phyloP scores from a whole-genome alignment of 1,139 yeast genomes.

The Taphrina populina region DNA sequence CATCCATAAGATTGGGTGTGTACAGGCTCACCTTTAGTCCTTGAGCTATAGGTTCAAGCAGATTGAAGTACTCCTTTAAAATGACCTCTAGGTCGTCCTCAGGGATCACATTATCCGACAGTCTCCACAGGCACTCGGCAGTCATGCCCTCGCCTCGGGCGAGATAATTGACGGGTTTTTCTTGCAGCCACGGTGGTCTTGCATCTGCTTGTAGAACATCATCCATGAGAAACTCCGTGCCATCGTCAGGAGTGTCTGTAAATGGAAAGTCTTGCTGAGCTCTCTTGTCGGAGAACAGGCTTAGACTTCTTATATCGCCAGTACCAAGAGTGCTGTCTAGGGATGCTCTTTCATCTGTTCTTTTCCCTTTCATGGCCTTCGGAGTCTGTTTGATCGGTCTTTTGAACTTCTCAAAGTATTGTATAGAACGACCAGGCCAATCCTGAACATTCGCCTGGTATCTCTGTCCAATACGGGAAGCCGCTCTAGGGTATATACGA shows the following conservation, averaged over 20 bases:
- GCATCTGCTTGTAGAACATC: slow-evolving; percentile 5
- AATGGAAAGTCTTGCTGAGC: not conserved
- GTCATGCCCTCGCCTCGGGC: slow-evolving; percentile 84
- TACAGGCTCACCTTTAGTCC: slow-evolving; percentile 52
- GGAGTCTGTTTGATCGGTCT: slow-evolving; percentile 38
- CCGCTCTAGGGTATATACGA: slow-evolving; percentile 78
- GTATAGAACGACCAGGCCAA: slow-evolving; percentile 64
- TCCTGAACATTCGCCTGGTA: slow-evolving; percentile 73
- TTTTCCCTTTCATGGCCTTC: slow-evolving; percentile 38
- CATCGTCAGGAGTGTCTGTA: not conserved
- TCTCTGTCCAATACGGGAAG: slow-evolving; percentile 70
- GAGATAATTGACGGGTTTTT: slow-evolving; percentile 74
- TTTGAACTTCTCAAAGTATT: slow-evolving; percentile 50
- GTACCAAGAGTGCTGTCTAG: no score
- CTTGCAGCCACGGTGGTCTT: slow-evolving; percentile 63
- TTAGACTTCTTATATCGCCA: no score
- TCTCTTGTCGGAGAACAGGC: not conserved
- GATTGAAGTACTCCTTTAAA: slow-evolving; percentile 56
- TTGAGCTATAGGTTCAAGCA: slow-evolving; percentile 60
- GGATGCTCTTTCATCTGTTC: slow-evolving; percentile 26
- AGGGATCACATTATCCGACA: slow-evolving; percentile 48
- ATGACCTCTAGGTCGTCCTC: slow-evolving; percentile 46
- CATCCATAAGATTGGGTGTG: slow-evolving; percentile 78
- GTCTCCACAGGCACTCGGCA: slow-evolving; percentile 41
- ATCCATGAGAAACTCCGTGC: not conserved